Evolutionary conservation across 331 rosid species (phyloP).

Genomic region (Phaseolus coccineus): DNA sequence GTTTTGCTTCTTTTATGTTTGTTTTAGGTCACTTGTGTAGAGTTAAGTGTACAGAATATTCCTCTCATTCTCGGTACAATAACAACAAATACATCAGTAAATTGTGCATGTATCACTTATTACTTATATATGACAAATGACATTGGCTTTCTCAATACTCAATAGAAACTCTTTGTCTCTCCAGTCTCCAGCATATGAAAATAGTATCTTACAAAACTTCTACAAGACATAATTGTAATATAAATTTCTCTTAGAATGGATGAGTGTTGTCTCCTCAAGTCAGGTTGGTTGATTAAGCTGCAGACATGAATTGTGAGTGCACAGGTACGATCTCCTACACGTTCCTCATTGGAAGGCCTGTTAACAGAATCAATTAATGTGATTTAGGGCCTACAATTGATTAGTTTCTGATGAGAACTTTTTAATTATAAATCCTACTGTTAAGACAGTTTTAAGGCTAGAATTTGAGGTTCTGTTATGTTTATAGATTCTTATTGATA

Average conservation of each 20-base stretch:
- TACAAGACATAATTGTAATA: background rate
- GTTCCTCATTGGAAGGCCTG: background rate
- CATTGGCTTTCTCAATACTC: slow-evolving; percentile 39
- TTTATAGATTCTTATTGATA: background rate
- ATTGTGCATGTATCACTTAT: slow-evolving; percentile 52
- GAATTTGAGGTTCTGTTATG: background rate
- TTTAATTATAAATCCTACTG: background rate
- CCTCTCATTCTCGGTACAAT: slow-evolving; percentile 43
- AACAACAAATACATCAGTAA: slow-evolving; percentile 53
- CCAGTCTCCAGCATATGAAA: background rate
- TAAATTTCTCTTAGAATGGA: background rate
- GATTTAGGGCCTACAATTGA: background rate
- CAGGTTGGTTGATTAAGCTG: background rate
- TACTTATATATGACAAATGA: slow-evolving; percentile 40
- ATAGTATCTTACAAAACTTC: background rate
- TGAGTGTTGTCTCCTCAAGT: background rate
- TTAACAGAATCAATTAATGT: background rate
- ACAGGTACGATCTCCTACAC: background rate
- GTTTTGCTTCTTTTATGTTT: slow-evolving; percentile 50
- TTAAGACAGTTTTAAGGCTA: background rate
- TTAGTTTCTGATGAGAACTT: background rate
- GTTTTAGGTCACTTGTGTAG: slow-evolving; percentile 45
- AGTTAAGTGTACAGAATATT: slow-evolving; percentile 62
- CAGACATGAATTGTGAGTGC: background rate
- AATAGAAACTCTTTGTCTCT: slow-evolving; percentile 7